Evolutionary conservation across 495 filamentous ascomycete genomes (phyloP).

Genomic region (Sphaerosporella brunnea): DNA sequence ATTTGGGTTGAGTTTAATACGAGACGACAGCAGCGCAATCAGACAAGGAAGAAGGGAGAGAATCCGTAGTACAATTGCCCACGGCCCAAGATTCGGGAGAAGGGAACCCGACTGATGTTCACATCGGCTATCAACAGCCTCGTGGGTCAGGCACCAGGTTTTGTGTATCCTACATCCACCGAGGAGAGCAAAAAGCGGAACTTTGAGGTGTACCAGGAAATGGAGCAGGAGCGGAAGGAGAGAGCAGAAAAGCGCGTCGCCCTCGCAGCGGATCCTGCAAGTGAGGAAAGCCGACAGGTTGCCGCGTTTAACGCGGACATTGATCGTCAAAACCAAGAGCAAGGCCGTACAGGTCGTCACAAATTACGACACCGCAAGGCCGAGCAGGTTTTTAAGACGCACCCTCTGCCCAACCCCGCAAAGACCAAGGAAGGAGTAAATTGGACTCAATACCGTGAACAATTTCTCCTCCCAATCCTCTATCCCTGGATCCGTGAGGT

Average conservation of each 20-base stretch:
- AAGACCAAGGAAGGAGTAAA: neutral
- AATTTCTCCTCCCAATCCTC: neutral
- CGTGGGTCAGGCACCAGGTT: neutral
- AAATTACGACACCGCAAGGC: neutral
- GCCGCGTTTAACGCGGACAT: conserved; percentile 1
- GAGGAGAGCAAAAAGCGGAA: neutral
- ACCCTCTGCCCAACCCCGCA: neutral
- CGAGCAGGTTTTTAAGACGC: neutral
- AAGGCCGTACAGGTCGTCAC: neutral
- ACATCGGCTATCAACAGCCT: neutral
- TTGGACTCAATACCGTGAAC: conserved; percentile 3
- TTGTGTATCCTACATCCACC: neutral
- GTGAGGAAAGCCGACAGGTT: neutral
- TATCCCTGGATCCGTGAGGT: conserved; percentile 5
- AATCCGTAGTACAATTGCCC: neutral
- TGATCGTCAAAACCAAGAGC: neutral
- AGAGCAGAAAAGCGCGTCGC: neutral
- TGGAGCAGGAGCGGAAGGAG: neutral
- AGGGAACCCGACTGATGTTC: conserved; percentile 1
- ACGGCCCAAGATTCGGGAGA: neutral
- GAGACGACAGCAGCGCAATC: neutral
- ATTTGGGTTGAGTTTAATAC: conserved; percentile 10
- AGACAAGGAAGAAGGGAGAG: neutral
- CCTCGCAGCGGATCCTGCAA: neutral
- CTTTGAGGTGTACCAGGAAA: neutral